Evolutionary conservation across 148 eudicot species (phyloP).

Genomic region (Cornus controversa): DNA sequence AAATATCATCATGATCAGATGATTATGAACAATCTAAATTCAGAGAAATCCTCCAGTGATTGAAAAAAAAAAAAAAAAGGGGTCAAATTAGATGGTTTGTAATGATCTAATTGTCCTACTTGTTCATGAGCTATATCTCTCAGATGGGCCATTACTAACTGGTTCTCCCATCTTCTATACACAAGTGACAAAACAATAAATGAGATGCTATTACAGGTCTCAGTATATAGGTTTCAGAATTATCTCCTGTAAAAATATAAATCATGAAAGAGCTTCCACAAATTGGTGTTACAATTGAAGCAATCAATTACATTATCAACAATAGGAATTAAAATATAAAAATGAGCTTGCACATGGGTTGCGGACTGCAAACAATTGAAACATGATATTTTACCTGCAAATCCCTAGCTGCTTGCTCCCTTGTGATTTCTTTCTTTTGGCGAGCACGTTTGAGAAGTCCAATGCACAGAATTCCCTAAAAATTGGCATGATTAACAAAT

Average conservation of each 20-base stretch:
- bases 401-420: constrained; percentile 73
- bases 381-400: constrained; percentile 53
- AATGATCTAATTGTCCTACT: not conserved
- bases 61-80: not conserved
- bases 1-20: not conserved
- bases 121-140: not conserved
- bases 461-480: constrained; percentile 83
- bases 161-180: not conserved
- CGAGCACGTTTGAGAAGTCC: constrained; percentile 84
- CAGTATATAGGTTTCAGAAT: not conserved
- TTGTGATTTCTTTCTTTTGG: constrained; percentile 59
- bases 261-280: not conserved
- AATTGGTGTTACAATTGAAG: not conserved
- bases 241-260: too few relatives aligned
- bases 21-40: not conserved
- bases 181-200: not conserved
- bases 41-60: not conserved
- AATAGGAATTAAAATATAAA: too few relatives aligned
- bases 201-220: not conserved
- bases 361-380: not conserved
- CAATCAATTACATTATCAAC: too few relatives aligned
- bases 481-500: not conserved
- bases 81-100: not conserved
- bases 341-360: not conserved
- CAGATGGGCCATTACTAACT: not conserved